A percentile compares a stretch with the other conserved stretches of the same genome.
Evolutionary conservation across 2,329 filamentous ascomycete genomes (phyloP).

Genomic region (Ilyonectria sp.): DNA sequence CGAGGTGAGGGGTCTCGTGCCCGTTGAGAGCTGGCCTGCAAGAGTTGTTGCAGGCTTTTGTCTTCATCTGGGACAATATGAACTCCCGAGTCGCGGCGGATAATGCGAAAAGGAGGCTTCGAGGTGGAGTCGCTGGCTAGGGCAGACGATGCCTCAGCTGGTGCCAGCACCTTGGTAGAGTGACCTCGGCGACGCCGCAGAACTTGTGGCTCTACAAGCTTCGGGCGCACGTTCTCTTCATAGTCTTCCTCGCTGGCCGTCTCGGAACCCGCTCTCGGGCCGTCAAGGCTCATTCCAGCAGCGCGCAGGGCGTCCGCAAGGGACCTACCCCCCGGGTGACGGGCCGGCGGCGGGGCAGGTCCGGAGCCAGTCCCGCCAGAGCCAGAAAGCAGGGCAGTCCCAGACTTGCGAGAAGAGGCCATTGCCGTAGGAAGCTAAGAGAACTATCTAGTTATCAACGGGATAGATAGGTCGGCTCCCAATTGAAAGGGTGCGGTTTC

Average conservation of each 20-base stretch:
- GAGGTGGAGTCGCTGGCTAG: constrained; percentile 25
- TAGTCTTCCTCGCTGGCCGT: constrained; percentile 64
- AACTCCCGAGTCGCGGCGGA: constrained; percentile 43
- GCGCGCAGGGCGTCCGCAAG: constrained; percentile 49
- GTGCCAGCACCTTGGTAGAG: neutral
- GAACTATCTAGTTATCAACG: neutral
- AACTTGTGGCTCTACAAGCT: constrained; percentile 37
- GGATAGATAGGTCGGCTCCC: neutral
- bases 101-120: neutral
- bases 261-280: constrained; percentile 51
- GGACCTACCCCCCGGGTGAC: constrained; percentile 40
- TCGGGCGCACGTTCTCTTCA: constrained; percentile 55
- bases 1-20: constrained; percentile 38
- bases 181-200: constrained; percentile 38
- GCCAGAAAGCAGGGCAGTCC: constrained; percentile 28
- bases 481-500: neutral
- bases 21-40: constrained; percentile 45
- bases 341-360: constrained; percentile 20
- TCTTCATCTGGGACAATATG: constrained; percentile 50
- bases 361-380: constrained; percentile 11
- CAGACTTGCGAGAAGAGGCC: constrained; percentile 26
- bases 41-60: constrained; percentile 47
- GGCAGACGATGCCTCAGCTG: constrained; percentile 26
- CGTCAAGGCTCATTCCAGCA: constrained; percentile 44
- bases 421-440: constrained; percentile 33